phyloP scores from a whole-genome alignment of 345 rosid species.

The Bretschneidera sinensis region DNA sequence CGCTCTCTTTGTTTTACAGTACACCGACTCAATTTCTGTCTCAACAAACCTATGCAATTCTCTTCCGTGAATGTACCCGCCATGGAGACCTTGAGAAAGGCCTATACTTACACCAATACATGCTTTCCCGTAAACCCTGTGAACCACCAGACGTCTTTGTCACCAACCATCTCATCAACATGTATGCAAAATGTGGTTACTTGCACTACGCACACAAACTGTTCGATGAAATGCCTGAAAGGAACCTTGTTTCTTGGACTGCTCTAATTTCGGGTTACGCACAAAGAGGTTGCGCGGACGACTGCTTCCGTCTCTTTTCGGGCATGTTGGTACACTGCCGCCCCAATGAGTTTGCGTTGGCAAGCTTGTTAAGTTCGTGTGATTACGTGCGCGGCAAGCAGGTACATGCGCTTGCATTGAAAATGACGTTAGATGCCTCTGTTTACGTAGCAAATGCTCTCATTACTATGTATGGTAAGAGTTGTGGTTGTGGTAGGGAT shows the following conservation, averaged over 20 bases:
- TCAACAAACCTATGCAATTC: slow-evolving; percentile 42
- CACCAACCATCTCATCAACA: slow-evolving; percentile 54
- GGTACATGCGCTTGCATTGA: slow-evolving; percentile 63
- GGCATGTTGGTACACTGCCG: slow-evolving; percentile 50
- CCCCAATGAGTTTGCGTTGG: slow-evolving; percentile 67
- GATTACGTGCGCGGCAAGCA: slow-evolving; percentile 49
- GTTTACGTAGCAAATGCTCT: slow-evolving; percentile 66
- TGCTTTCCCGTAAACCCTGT: slow-evolving; percentile 28
- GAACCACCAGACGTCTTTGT: slow-evolving; percentile 31
- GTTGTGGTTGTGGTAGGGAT: slow-evolving; percentile 8
- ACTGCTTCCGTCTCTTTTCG: slow-evolving; percentile 44
- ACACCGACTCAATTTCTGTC: slow-evolving; percentile 33
- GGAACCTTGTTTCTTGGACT: slow-evolving; percentile 81
- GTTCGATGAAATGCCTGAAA: slow-evolving; percentile 62
- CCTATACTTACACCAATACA: slow-evolving; percentile 44
- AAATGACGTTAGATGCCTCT: slow-evolving; percentile 45
- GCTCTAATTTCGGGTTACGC: slow-evolving; percentile 69
- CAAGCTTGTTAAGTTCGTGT: slow-evolving; percentile 64
- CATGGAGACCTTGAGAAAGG: slow-evolving; percentile 52
- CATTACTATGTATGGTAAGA: slow-evolving; percentile 63
- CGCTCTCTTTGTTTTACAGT: slow-evolving; percentile 40
- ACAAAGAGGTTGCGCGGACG: slow-evolving; percentile 39
- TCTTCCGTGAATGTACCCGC: slow-evolving; percentile 65
- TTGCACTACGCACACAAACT: slow-evolving; percentile 38
- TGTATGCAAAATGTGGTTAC: slow-evolving; percentile 64